phyloP scores from a whole-genome alignment of 352 stramenopile genomes.

The Globisporangium apiculatum region DNA sequence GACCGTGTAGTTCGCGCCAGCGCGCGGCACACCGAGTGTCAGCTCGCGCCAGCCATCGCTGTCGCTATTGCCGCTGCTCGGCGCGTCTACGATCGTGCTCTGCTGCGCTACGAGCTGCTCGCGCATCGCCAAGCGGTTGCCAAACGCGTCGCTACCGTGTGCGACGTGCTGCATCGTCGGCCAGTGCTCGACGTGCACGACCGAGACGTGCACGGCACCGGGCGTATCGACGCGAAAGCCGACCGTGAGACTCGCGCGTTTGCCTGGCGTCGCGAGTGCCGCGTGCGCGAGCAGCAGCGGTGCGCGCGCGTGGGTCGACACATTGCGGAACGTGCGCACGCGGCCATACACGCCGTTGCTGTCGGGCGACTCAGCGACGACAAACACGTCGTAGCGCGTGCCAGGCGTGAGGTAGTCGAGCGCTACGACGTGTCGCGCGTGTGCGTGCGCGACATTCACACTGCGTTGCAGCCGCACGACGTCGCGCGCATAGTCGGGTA shows the following conservation, averaged over 20 bases:
- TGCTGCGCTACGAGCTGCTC: conserved; percentile 43
- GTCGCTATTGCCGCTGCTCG: conserved; percentile 16
- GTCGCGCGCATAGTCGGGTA: conserved; percentile 55
- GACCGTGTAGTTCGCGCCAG: conserved; percentile 62
- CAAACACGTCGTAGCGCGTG: conserved; percentile 54
- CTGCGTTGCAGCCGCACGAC: conserved; percentile 45
- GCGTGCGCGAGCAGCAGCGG: conserved; percentile 61
- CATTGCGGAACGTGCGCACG: conserved; percentile 30
- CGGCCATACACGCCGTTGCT: conserved; percentile 56
- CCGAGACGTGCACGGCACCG: conserved; percentile 53
- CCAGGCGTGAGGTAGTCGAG: conserved; percentile 55
- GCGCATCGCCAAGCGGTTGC: conserved; percentile 56
- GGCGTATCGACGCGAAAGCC: conserved; percentile 55
- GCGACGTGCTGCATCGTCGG: conserved; percentile 26
- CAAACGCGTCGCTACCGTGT: conserved; percentile 36
- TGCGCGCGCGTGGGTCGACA: conserved; percentile 57
- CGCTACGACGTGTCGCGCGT: conserved; percentile 34
- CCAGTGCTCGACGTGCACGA: conserved; percentile 39
- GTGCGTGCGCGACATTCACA: conserved; percentile 21
- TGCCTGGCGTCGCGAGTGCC: conserved; percentile 49
- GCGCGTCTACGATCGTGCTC: conserved; percentile 25
- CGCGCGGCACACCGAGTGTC: conserved; percentile 39
- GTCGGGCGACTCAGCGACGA: conserved; percentile 42
- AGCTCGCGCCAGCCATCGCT: conserved; percentile 48
- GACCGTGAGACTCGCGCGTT: conserved; percentile 36